Conservation (phyloP, 495 filamentous ascomycete genomes). For the Trichocladium uniseriatum region DNA sequence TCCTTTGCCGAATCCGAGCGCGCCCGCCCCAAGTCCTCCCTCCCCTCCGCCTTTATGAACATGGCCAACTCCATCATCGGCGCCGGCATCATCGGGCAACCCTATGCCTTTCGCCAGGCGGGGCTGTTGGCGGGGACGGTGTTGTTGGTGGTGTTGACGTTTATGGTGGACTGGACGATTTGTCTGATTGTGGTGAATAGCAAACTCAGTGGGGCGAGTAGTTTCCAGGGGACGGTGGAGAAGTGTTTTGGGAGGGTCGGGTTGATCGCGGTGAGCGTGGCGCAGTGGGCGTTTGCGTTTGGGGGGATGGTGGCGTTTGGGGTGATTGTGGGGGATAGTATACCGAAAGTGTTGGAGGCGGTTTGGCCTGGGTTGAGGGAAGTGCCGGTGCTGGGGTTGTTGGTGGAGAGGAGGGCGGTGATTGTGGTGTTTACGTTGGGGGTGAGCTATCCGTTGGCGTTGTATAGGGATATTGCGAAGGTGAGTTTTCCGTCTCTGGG, state of each 20-base stretch:
- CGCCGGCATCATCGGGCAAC: slow-evolving; percentile 94
- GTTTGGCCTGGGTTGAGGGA: slow-evolving; percentile 66
- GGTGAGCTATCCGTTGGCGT: slow-evolving; percentile 81
- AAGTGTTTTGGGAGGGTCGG: slow-evolving; percentile 84
- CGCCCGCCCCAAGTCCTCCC: slow-evolving; percentile 38
- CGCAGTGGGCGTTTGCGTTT: slow-evolving; percentile 97
- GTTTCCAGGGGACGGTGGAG: slow-evolving; percentile 91
- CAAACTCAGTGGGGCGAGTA: slow-evolving; percentile 83
- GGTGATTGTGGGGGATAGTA: slow-evolving; percentile 91
- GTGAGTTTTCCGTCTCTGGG: slow-evolving; percentile 38
- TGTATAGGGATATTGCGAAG: slow-evolving; percentile 97
- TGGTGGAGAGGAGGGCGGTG: slow-evolving; percentile 70
- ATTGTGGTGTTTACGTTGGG: slow-evolving; percentile 79
- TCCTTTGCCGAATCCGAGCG: slow-evolving; percentile 34
- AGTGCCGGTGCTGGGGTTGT: slow-evolving; percentile 68
- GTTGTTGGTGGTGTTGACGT: slow-evolving; percentile 66
- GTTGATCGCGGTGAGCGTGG: slow-evolving; percentile 79
- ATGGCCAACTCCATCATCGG: slow-evolving; percentile 99
- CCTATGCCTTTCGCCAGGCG: slow-evolving; percentile 87
- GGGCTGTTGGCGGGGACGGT: slow-evolving; percentile 72
- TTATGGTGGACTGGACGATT: slow-evolving; percentile 94
- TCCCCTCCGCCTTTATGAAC: slow-evolving; percentile 73
- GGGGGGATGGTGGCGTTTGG: slow-evolving; percentile 98
- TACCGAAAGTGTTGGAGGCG: slow-evolving; percentile 78
- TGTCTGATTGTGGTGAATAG: slow-evolving; percentile 91